Evolutionary conservation across 305 asterid genomes (phyloP).

Genomic region (Rubia occidens): DNA sequence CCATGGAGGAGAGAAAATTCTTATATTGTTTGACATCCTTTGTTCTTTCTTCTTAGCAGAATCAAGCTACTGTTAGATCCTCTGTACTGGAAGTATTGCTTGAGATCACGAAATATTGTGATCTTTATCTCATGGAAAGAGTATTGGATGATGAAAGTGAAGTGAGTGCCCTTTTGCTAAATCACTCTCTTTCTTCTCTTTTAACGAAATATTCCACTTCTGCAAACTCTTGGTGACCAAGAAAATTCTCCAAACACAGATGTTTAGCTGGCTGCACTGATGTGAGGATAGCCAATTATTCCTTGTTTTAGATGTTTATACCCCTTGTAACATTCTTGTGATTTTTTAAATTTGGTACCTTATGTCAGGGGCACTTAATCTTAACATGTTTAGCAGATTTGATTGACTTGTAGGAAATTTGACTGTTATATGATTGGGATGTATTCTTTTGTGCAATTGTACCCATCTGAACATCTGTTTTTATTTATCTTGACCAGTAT

Average conservation of each 20-base stretch:
- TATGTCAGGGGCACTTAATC: neutral
- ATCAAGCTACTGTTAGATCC: constrained; percentile 72
- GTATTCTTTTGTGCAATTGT: neutral
- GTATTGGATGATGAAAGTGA: constrained; percentile 85
- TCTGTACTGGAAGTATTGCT: constrained; percentile 78
- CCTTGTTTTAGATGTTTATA: neutral
- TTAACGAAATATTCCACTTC: neutral
- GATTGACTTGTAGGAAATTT: neutral
- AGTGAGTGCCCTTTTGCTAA: constrained; percentile 32
- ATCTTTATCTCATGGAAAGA: constrained; percentile 92
- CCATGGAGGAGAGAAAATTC: neutral
- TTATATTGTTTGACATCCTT: neutral
- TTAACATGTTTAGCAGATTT: neutral
- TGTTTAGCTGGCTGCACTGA: neutral
- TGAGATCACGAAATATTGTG: constrained; percentile 78
- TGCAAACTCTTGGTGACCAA: neutral
- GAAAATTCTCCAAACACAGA: neutral
- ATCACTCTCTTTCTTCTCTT: neutral
- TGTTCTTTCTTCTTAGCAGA: constrained; percentile 33
- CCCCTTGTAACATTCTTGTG: neutral
- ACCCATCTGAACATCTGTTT: neutral
- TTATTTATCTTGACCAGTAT: neutral
- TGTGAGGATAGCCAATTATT: neutral
- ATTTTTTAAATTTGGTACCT: neutral
- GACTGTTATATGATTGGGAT: neutral